These are phyloP conservation scores for Melaleuca quinquenervia DNA, from an alignment of 345 rosid species.

Conservation along the genomic window DNA sequence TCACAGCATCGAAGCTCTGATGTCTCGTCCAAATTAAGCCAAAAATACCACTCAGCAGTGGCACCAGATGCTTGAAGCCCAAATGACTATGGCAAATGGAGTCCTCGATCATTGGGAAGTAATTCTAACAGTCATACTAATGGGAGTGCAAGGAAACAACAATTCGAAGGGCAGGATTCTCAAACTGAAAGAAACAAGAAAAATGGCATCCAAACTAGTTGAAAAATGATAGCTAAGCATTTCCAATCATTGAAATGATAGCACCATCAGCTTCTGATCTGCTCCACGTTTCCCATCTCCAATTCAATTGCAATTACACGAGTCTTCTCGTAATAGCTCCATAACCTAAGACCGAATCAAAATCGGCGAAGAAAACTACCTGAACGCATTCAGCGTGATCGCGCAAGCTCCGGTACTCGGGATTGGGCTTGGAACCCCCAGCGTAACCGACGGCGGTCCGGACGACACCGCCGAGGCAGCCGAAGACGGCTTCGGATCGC, in stretches of 20 bases:
- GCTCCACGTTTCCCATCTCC: neutral
- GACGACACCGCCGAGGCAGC: conserved; percentile 72
- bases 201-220: neutral
- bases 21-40: neutral
- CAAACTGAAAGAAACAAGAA: neutral
- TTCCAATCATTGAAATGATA: neutral
- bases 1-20: neutral
- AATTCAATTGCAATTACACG: neutral
- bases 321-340: neutral
- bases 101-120: neutral
- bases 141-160: neutral
- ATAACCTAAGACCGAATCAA: neutral
- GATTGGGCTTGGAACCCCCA: conserved; percentile 67
- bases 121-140: neutral
- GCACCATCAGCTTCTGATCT: neutral
- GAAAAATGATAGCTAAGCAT: neutral
- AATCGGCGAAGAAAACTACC: conserved; percentile 13
- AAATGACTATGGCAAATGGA: fast-evolving
- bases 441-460: conserved; percentile 68
- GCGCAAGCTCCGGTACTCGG: conserved; percentile 68
- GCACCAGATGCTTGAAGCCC: fast-evolving
- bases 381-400: conserved; percentile 86
- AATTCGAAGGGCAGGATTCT: neutral
- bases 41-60: neutral
- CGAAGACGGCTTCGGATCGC: conserved; percentile 92